Conservation (phyloP, 331 rosid genomes). For the Spiraea crenata region DNA sequence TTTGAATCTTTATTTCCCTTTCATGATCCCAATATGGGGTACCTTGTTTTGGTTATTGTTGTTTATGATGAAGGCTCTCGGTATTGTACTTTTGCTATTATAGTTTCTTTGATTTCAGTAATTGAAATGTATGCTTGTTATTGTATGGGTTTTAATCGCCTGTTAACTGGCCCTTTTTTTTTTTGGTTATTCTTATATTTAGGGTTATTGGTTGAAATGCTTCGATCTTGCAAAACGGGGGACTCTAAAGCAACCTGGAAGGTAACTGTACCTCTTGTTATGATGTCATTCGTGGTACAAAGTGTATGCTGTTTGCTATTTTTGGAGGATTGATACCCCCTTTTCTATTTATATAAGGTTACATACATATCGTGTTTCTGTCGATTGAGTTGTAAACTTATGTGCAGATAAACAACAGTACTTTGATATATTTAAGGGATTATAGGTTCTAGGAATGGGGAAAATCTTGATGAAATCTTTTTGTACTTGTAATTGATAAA, state of each 20-base stretch:
- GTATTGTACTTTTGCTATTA: background rate
- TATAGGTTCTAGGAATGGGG: background rate
- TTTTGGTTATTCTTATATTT: slow-evolving; percentile 11
- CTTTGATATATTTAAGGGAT: background rate
- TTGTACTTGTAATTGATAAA: background rate
- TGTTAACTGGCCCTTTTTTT: background rate
- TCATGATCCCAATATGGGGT: background rate
- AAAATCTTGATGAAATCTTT: background rate
- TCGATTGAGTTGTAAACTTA: background rate
- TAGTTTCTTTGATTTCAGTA: background rate
- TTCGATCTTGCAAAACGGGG: slow-evolving; percentile 74
- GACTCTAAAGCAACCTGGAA: slow-evolving; percentile 95
- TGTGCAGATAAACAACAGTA: background rate
- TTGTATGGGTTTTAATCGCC: background rate
- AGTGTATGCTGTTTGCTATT: background rate
- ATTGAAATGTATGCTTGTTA: background rate
- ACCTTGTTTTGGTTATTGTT: background rate
- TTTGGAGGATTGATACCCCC: slow-evolving; percentile 1
- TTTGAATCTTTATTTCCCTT: background rate
- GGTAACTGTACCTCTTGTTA: slow-evolving; percentile 43
- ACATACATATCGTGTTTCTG: too few relatives aligned
- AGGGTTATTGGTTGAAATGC: slow-evolving; percentile 94
- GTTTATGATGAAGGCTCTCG: background rate
- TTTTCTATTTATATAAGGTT: background rate
- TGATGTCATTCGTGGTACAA: background rate